These are phyloP conservation scores for Phaffomyces thermotolerans DNA, from an alignment of 805 yeast genomes.

Conservation along the genomic window DNA sequence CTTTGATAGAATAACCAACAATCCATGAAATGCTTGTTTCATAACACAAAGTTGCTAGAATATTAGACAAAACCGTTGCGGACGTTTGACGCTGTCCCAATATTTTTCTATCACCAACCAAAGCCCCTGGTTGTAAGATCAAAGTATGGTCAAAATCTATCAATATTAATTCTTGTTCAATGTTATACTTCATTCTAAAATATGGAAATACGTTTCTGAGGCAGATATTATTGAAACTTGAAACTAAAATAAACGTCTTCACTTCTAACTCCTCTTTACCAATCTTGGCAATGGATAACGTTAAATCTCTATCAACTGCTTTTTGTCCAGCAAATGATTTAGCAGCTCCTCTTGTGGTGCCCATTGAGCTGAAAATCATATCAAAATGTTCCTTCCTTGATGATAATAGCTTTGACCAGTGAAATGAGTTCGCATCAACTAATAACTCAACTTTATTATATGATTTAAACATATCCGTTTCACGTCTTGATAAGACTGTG, in stretches of 20 bases:
- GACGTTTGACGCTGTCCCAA: slow-evolving; percentile 4
- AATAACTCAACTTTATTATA: slow-evolving; percentile 31
- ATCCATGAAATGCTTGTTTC: slow-evolving; percentile 8
- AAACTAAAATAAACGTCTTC: slow-evolving; percentile 55
- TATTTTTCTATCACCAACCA: slow-evolving; percentile 26
- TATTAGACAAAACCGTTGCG: slow-evolving; percentile 8
- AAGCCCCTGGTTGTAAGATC: slow-evolving; percentile 68
- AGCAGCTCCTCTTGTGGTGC: slow-evolving; percentile 60
- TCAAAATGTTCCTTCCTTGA: slow-evolving; percentile 4
- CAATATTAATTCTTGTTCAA: slow-evolving; percentile 56
- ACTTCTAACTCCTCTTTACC: slow-evolving; percentile 56
- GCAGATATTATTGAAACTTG: slow-evolving; percentile 50
- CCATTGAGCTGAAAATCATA: slow-evolving; percentile 56
- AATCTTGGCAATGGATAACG: slow-evolving; percentile 53
- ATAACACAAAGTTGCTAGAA: slow-evolving; percentile 12
- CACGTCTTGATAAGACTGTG: slow-evolving; percentile 9
- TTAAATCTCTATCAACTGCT: slow-evolving; percentile 65
- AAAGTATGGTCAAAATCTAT: slow-evolving; percentile 60
- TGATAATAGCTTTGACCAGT: slow-evolving; percentile 41
- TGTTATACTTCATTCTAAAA: slow-evolving; percentile 56
- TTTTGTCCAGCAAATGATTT: slow-evolving; percentile 62
- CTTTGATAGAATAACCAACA: slow-evolving; percentile 15
- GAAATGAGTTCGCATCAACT: slow-evolving; percentile 37
- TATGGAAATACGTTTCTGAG: slow-evolving; percentile 49
- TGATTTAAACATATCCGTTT: background rate